These are phyloP conservation scores for Primulina eburnea DNA, from an alignment of 257 asterid genomes.

Conservation along the genomic window DNA sequence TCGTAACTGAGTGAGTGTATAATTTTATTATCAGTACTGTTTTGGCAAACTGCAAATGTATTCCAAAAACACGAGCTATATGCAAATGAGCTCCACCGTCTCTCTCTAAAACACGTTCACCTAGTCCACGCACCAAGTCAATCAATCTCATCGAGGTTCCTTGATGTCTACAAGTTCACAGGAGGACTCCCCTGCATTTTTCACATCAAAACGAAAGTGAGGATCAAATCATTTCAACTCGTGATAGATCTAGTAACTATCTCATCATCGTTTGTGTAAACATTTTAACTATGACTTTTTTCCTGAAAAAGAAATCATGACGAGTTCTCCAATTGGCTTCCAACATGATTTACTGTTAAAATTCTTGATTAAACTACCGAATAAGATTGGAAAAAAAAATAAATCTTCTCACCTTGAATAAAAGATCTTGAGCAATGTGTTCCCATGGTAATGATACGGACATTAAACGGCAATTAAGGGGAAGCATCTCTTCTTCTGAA, in stretches of 20 bases:
- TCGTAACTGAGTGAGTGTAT: too few relatives aligned
- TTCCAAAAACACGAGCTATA: constrained; percentile 8
- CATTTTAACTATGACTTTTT: not conserved
- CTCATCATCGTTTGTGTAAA: not conserved
- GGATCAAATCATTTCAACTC: not conserved
- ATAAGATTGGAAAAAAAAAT: not conserved
- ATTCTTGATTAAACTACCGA: not conserved
- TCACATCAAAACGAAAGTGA: constrained; percentile 13
- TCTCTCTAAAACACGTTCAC: constrained; percentile 3
- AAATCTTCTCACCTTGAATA: constrained; percentile 63
- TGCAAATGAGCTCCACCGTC: constrained; percentile 5
- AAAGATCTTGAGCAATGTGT: constrained; percentile 84
- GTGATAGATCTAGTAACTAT: not conserved
- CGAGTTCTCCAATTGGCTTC: not conserved
- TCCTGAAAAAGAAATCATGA: not conserved
- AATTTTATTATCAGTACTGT: too few relatives aligned
- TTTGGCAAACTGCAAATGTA: not conserved
- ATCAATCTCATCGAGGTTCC: not conserved
- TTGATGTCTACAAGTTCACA: constrained; percentile 55
- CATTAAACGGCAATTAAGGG: constrained; percentile 94
- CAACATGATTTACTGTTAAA: not conserved
- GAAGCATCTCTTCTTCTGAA: constrained; percentile 82
- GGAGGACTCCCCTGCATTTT: constrained; percentile 69
- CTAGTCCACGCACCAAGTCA: too few relatives aligned
- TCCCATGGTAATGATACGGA: constrained; percentile 97